phyloP scores from a whole-genome alignment of 2,329 filamentous ascomycete genomes.

The Fusarium ramigenum region DNA sequence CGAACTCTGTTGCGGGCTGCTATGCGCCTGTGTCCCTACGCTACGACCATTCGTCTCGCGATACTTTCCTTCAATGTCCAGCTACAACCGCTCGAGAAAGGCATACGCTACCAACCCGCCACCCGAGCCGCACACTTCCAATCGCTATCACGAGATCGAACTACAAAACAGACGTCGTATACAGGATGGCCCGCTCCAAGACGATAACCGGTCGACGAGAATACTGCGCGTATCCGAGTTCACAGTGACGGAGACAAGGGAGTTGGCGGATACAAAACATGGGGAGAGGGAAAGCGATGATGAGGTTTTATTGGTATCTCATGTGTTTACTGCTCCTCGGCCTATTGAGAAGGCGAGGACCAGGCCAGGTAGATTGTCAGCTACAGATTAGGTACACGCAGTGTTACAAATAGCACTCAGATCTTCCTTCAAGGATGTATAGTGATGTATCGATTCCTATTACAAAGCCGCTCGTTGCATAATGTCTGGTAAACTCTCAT shows the following conservation, averaged over 20 bases:
- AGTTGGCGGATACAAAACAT: accelerated
- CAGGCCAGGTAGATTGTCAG: neutral
- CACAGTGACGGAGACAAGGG: neutral
- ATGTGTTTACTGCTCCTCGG: neutral
- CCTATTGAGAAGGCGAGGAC: neutral
- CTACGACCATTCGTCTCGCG: neutral
- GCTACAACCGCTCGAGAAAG: neutral
- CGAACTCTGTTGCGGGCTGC: neutral
- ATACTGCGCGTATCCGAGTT: neutral
- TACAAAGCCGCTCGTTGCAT: neutral
- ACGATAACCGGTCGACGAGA: neutral
- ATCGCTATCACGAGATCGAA: neutral
- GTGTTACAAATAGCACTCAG: accelerated
- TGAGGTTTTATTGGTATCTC: neutral
- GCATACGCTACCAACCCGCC: accelerated
- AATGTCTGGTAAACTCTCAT: neutral
- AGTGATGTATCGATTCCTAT: too few relatives aligned
- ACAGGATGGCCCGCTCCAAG: neutral
- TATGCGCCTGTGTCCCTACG: neutral
- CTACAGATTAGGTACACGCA: neutral
- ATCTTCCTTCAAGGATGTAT: accelerated
- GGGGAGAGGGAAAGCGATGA: neutral
- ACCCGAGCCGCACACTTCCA: accelerated
- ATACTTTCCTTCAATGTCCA: neutral
- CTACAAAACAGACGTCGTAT: neutral